Evolutionary conservation across 345 rosid genomes (phyloP), one percentile per base, ranked within the genome.

Genomic region (Pseudoturritis turrita): DNA sequence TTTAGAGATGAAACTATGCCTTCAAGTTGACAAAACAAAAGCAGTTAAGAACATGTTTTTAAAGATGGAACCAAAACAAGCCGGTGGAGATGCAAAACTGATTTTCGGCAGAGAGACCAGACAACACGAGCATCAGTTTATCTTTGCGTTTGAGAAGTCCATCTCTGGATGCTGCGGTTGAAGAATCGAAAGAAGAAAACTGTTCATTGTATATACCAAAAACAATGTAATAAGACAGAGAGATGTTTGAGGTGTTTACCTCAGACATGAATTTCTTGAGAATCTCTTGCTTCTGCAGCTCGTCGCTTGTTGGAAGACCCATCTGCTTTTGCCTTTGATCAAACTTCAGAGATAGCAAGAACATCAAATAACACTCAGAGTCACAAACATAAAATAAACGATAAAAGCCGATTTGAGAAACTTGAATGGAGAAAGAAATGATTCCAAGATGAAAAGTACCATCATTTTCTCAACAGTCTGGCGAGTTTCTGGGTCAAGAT

Each of bases 221-320:
- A 11, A 31, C 56, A n/a, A 33, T 11, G 45, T 25, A 12, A 13
- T 60, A 3, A 12, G 25, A 45, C n/a, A 3, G 25, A 39, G 12
- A 70, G 3, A 53, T 43, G 36, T 15, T 22, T 14, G 10, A 36
- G 18, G 18, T 22, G 28, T 33, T 26, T 62, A 75, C 79, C 64
- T 36, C 55, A 47, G 97, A 69, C 99, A 95, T 92, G 79, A 95
- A 91, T 70, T 89, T 89, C 86, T 95, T 95, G 61, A 95, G 77
- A 51, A 95, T 70, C 12, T 92, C 99, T 83, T 92, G 97, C 81
- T 89, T 92, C 80, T 91, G 96, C 76, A 86, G 80, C 83, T 92
- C 99, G 14, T 91, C 98, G 43, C 99, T 92, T 58, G 88, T 86
- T 10, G 99, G 99, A 33, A 88, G 97, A 25, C 98, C 99, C 98